Evolutionary conservation across 805 yeast species (phyloP).

Genomic region (Myxozyma neotropica): DNA sequence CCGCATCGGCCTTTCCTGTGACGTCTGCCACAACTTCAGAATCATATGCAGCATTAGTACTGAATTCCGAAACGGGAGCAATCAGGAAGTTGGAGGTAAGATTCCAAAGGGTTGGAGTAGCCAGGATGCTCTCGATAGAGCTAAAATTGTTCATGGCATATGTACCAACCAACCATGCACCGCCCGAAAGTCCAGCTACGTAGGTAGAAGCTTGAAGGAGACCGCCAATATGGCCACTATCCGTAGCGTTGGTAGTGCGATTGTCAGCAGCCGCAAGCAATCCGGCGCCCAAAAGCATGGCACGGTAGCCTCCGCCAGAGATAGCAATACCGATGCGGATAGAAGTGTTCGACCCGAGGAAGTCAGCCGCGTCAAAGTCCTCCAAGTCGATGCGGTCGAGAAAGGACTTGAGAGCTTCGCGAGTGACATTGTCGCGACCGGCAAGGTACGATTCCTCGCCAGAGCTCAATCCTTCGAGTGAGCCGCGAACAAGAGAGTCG

Average conservation of each 20-base stretch:
- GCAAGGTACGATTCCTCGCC: constrained; percentile 36
- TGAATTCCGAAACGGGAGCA: constrained; percentile 53
- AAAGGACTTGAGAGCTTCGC: constrained; percentile 46
- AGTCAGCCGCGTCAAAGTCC: constrained; percentile 50
- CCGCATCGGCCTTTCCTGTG: constrained; percentile 58
- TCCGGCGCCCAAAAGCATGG: constrained; percentile 84
- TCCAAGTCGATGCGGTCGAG: constrained; percentile 50
- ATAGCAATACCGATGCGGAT: constrained; percentile 51
- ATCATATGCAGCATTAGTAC: constrained; percentile 53
- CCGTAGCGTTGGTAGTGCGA: constrained; percentile 58
- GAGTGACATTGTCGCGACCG: constrained; percentile 26
- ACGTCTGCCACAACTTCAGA: constrained; percentile 48
- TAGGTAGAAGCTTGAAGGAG: constrained; percentile 69
- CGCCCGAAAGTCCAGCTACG: constrained; percentile 77
- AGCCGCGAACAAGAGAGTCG: constrained; percentile 17
- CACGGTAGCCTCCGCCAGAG: constrained; percentile 91
- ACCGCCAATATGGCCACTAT: constrained; percentile 64
- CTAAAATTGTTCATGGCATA: constrained; percentile 69
- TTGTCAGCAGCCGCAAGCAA: constrained; percentile 76
- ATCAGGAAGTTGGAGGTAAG: constrained; percentile 57
- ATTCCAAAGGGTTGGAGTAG: constrained; percentile 60
- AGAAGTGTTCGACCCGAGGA: constrained; percentile 36
- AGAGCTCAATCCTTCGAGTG: constrained; percentile 13
- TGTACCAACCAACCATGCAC: constrained; percentile 76
- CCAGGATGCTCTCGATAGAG: constrained; percentile 58